Conservation (phyloP, 345 rosid genomes). For the Salix caprea region DNA sequence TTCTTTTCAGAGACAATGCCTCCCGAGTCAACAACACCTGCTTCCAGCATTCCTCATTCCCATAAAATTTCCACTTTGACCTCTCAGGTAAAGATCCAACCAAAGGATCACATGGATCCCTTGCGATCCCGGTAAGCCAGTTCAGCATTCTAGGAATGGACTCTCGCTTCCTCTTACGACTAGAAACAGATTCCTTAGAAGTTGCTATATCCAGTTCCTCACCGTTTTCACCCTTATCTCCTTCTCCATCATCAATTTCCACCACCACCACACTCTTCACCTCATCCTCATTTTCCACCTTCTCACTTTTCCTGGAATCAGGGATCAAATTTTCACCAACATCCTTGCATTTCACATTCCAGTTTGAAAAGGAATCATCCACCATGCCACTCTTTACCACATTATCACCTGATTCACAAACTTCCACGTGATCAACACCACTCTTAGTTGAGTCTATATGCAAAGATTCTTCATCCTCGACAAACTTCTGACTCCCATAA, state of each 20-base stretch:
- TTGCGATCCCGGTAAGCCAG: conserved; percentile 62
- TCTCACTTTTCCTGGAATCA: conserved; percentile 15
- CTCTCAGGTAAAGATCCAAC: conserved; percentile 56
- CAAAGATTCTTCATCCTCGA: conserved; percentile 25
- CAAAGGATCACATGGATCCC: conserved; percentile 51
- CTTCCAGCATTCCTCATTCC: conserved; percentile 64
- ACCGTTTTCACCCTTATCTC: conserved; percentile 2
- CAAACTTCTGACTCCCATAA: conserved; percentile 23
- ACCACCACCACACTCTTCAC: conserved; percentile 15
- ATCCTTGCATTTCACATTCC: conserved; percentile 13
- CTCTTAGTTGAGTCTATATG: conserved; percentile 16
- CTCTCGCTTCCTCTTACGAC: conserved; percentile 51
- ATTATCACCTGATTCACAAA: conserved; percentile 18
- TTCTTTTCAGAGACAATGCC: conserved; percentile 31
- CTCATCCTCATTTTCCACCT: conserved; percentile 17
- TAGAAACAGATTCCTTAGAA: conserved; percentile 5
- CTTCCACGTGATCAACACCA: conserved; percentile 17
- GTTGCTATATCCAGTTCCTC: conserved; percentile 16
- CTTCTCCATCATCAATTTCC: conserved; percentile 11
- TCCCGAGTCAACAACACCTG: conserved; percentile 64
- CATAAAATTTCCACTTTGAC: conserved; percentile 62
- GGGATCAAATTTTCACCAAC: conserved; percentile 5
- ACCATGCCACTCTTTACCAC: conserved; percentile 21
- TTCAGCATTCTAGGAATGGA: conserved; percentile 39
- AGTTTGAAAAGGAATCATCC: conserved; percentile 5